Conservation (phyloP, 108 stramenopile species). For the Pseudonitzschia pungens region DNA sequence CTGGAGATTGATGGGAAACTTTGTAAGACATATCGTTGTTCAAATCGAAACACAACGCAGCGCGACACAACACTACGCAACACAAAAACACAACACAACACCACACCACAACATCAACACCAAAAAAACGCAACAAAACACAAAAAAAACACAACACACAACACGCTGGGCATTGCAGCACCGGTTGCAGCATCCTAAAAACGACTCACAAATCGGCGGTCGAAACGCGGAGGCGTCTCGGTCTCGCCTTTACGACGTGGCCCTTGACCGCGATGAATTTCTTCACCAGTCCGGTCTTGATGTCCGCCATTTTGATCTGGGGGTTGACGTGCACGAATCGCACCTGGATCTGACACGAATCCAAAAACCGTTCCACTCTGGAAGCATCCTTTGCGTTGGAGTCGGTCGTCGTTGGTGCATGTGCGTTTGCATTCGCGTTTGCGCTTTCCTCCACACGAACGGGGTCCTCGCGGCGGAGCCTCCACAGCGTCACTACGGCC, state of each 20-base stretch:
- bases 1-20: not conserved
- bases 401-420: not conserved
- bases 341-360: slow-evolving; percentile 33
- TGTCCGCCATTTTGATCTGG: slow-evolving; percentile 46
- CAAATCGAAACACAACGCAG: no score
- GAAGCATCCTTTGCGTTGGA: not conserved
- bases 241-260: slow-evolving; percentile 89
- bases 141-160: not conserved
- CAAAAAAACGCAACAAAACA: not conserved
- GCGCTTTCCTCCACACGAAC: no score
- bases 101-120: no score
- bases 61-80: no score
- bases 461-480: no score
- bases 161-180: not conserved
- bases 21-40: no score
- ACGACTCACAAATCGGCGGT: slow-evolving; percentile 70
- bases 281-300: slow-evolving; percentile 52
- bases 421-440: not conserved
- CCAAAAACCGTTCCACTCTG: slow-evolving; percentile 38
- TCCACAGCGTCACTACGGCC: slow-evolving; percentile 37
- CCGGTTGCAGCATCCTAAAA: not conserved
- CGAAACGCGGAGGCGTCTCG: slow-evolving; percentile 80
- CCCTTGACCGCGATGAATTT: slow-evolving; percentile 89
- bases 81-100: no score
- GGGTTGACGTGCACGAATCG: slow-evolving; percentile 51